Conservation (phyloP, 768 basidiomycete genomes). For the Phylloporus sp. region DNA sequence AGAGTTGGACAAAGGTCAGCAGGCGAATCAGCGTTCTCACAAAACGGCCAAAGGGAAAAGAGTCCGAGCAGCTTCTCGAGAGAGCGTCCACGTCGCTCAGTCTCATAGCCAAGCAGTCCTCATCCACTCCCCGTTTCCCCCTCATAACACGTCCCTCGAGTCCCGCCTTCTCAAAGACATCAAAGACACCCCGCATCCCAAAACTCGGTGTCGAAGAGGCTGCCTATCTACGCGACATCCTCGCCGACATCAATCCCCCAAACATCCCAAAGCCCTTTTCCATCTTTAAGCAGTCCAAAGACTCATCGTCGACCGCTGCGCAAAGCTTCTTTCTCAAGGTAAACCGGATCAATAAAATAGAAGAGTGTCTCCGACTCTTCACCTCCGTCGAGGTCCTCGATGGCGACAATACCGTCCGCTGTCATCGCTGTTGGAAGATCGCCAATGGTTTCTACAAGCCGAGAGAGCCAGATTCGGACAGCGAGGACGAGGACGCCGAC, state of each 20-base stretch:
- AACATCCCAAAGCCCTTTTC: slow-evolving; percentile 43
- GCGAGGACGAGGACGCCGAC: slow-evolving; percentile 30
- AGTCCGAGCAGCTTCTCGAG: too few relatives aligned
- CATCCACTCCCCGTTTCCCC: slow-evolving; percentile 20
- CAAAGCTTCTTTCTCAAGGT: slow-evolving; percentile 29
- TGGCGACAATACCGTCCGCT: slow-evolving; percentile 93
- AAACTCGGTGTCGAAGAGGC: slow-evolving; percentile 54
- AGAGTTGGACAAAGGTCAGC: slow-evolving; percentile 60
- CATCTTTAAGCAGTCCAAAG: slow-evolving; percentile 41
- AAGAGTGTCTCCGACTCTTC: slow-evolving; percentile 82
- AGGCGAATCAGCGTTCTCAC: slow-evolving; percentile 54
- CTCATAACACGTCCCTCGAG: slow-evolving; percentile 28
- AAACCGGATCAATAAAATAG: slow-evolving; percentile 31
- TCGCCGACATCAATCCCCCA: slow-evolving; percentile 55
- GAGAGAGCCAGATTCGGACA: slow-evolving; percentile 27
- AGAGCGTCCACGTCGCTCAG: slow-evolving; percentile 20
- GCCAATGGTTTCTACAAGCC: slow-evolving; percentile 58
- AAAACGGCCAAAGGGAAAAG: slow-evolving; percentile 30
- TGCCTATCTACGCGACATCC: slow-evolving; percentile 62
- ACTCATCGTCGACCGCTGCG: slow-evolving; percentile 13
- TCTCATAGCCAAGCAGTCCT: slow-evolving; percentile 24
- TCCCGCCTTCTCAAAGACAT: slow-evolving; percentile 29
- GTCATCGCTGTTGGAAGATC: slow-evolving; percentile 91
- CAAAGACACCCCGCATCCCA: slow-evolving; percentile 43
- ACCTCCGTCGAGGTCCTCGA: slow-evolving; percentile 91